Base-by-base conservation (phyloP, 257 asterid species). In the Ballota nigra region DNA sequence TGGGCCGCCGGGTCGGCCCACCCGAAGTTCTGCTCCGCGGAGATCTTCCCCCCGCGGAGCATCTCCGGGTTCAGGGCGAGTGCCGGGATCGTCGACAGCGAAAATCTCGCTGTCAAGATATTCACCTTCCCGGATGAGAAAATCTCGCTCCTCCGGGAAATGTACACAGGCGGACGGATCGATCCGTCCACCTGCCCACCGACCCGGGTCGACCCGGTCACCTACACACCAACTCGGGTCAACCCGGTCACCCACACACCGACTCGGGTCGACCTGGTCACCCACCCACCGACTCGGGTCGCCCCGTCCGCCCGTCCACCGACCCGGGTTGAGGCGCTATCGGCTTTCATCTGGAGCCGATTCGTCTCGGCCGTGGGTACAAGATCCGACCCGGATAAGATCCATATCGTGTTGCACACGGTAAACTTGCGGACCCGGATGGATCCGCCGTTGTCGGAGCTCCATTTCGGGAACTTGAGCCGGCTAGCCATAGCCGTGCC, bases 271-370 rank as follows among this genome's bases (percentile, higher is more conserved):
- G n/a, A n/a, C n/a, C n/a, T n/a, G n/a, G n/a, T n/a, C n/a, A n/a
- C n/a, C n/a, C n/a, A n/a, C n/a, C n/a, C n/a, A n/a, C n/a, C n/a
- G n/a, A n/a, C n/a, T n/a, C n/a, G n/a, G n/a, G n/a, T n/a, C n/a
- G n/a, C n/a, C n/a, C n/a, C n/a, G n/a, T n/a, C n/a, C n/a, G n/a
- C n/a, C n/a, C n/a, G n/a, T n/a, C n/a, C n/a, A n/a, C n/a, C 85
- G 12, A 75, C 79, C 0, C 66, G 86, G 53, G 77, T 82, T 4
- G 85, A 81, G 51, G 85, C 87, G 6, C 23, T 84, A 34, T 83
- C 84, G 3, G 76, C 88, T 43, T 84, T 84, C 40, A 13, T 84
- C 11, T 84, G 89, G 86, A 78, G 69, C 15, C 82, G 85, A 63
- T 80, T 68, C 61, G 28, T 77, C 20, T 38, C 75, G 1, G 68